These are phyloP conservation scores for Malus orientalis DNA, from an alignment of 306 rosid genomes.

Conservation along the genomic window DNA sequence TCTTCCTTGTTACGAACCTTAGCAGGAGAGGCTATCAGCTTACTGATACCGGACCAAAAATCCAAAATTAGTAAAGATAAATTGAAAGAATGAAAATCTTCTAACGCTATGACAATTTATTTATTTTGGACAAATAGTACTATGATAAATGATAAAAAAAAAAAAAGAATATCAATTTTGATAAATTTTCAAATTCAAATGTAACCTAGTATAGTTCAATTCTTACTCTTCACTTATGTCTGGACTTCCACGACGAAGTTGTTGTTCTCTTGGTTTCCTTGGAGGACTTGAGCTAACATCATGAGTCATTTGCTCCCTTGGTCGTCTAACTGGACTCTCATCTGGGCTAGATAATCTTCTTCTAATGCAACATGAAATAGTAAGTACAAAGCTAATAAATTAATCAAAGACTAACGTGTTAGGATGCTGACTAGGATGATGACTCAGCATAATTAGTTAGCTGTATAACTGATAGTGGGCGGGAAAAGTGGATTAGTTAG, in stretches of 20 bases:
- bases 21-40: conserved; percentile 35
- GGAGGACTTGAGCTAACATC: conserved; percentile 44
- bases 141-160: neutral
- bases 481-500: too few relatives aligned
- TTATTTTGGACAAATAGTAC: neutral
- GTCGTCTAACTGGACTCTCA: conserved; percentile 34
- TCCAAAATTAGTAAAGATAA: neutral
- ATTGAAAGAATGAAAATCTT: neutral
- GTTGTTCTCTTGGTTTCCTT: conserved; percentile 39
- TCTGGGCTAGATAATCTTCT: conserved; percentile 33
- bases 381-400: conserved; percentile 1
- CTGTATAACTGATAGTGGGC: too few relatives aligned
- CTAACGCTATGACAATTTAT: neutral
- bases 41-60: conserved; percentile 29
- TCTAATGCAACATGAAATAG: conserved; percentile 11
- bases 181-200: neutral
- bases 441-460: too few relatives aligned
- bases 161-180: neutral
- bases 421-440: too few relatives aligned
- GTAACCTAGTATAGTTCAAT: conserved; percentile 32
- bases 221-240: conserved; percentile 46
- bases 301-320: conserved; percentile 30
- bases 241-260: conserved; percentile 33
- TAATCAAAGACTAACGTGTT: neutral
- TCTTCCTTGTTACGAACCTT: conserved; percentile 31